These are phyloP conservation scores for Pezicula radicicola DNA, from an alignment of 2,329 filamentous ascomycete genomes.

Conservation along the genomic window DNA sequence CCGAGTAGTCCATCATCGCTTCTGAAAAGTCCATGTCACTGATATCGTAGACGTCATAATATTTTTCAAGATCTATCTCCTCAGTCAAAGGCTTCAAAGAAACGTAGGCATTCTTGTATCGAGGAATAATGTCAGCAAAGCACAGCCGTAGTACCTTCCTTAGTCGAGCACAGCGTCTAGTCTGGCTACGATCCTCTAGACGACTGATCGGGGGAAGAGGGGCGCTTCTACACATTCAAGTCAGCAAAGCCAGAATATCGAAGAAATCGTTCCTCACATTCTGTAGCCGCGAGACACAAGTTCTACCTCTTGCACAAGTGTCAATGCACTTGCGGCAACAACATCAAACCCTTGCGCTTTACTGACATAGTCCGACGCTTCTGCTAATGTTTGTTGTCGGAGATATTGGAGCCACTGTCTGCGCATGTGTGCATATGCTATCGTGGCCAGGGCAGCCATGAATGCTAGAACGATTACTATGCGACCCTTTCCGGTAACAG, in stretches of 20 bases:
- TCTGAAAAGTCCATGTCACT: conserved; percentile 70
- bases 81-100: conserved; percentile 72
- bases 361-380: conserved; percentile 65
- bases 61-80: conserved; percentile 81
- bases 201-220: conserved; percentile 90
- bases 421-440: conserved; percentile 70
- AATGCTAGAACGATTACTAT: conserved; percentile 44
- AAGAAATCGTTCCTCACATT: conserved; percentile 51
- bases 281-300: conserved; percentile 87
- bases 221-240: conserved; percentile 59
- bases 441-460: conserved; percentile 46
- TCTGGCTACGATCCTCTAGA: conserved; percentile 79
- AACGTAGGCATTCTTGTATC: conserved; percentile 68
- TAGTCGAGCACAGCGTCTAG: conserved; percentile 74
- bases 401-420: conserved; percentile 81
- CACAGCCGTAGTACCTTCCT: conserved; percentile 71
- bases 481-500: conserved; percentile 54
- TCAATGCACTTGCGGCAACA: conserved; percentile 70
- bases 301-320: conserved; percentile 92
- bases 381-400: conserved; percentile 68
- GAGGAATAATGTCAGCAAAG: conserved; percentile 66
- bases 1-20: conserved; percentile 61
- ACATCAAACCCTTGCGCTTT: conserved; percentile 80
- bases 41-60: conserved; percentile 86
- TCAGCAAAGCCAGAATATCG: conserved; percentile 3